A percentile compares a stretch with the other conserved stretches of the same genome.
Conservation (phyloP, 768 basidiomycete genomes). For the Termitomyces sp. region DNA sequence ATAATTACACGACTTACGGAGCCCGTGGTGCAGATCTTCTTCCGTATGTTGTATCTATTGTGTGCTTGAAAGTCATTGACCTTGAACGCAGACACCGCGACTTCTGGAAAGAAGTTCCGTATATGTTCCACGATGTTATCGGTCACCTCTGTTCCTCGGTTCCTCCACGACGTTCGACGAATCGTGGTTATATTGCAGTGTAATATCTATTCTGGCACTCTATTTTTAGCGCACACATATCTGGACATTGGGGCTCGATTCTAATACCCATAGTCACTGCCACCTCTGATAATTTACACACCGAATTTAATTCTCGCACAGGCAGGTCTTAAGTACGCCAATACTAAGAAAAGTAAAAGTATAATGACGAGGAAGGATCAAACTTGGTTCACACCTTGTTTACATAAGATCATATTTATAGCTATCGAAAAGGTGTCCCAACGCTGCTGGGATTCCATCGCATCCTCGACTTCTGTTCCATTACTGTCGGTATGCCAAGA, state of each 20-base stretch:
- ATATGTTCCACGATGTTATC: slow-evolving; percentile 74
- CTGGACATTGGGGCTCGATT: background rate
- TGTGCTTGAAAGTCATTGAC: slow-evolving; percentile 4
- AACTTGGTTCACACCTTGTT: background rate
- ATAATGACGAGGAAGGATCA: background rate
- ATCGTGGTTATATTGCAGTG: slow-evolving; percentile 73
- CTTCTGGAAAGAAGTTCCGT: slow-evolving; percentile 88
- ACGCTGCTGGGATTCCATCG: background rate
- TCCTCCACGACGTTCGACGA: slow-evolving; percentile 57
- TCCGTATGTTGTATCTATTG: slow-evolving; percentile 49
- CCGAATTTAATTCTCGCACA: background rate
- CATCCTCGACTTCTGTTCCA: background rate
- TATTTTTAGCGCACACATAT: background rate
- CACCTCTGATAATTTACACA: background rate
- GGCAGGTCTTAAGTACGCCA: no score
- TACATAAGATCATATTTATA: background rate
- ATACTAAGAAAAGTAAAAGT: background rate
- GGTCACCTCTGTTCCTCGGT: slow-evolving; percentile 73
- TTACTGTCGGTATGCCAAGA: slow-evolving; percentile 21
- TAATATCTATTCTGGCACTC: slow-evolving; percentile 21
- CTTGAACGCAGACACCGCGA: slow-evolving; percentile 63
- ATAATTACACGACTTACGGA: slow-evolving; percentile 86
- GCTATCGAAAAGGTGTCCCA: background rate
- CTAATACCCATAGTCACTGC: background rate
- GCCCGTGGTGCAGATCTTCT: slow-evolving; percentile 79